Base-by-base conservation (phyloP, 2,329 filamentous ascomycete species). In the Diplodia sapinea region DNA sequence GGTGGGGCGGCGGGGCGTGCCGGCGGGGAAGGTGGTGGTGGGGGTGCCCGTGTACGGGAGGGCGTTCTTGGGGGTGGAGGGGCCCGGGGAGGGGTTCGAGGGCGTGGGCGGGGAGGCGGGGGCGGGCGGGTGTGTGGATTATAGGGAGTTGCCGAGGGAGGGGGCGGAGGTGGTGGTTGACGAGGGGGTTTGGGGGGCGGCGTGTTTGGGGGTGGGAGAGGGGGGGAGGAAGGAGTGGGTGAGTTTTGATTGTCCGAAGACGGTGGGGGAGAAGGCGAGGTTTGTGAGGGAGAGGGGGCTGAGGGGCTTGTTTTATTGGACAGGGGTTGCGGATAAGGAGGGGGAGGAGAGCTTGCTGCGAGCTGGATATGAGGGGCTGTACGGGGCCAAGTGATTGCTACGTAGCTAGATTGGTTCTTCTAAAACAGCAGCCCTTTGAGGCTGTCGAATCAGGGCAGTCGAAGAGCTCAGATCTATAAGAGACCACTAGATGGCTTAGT, bases 21-120 rank as follows among this genome's bases (percentile, higher is more conserved):
- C 89, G 0, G 78, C 87, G 1, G 84, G 86, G 69, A 93, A 92
- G 79, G 88, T 94, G 61, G 82, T 94, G 3, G 81, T 95, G 52
- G 92, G 92, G 0, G 86, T 94, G 57, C 91, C 92, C 1, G 86
- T 88, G 1, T 93, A 92, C 72, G 92, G 91, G 7, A 86, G 91
- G 68, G 91, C 88, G 40, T 94, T 94, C 72, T 82, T 91, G 11
- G 43, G 52, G 7, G 86, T 87, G 36, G 87, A 88, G 17, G 87
- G 87, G 0, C 84, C 89, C 1, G 90, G 90, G 0, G 88, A 93
- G 73, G 80, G 81, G 31, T 90, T 82, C 73, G 74, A 73, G 9
- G 81, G 79, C 13, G 5, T 73, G 75, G 20, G 83, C 80, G 40
- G 57, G 86, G 89, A n/a, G n/a, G n/a, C n/a, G n/a, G n/a, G n/a